A percentile compares a stretch with the other conserved stretches of the same genome.
phyloP scores from a whole-genome alignment of 139 green algal species.

The Chlorella sp. region DNA sequence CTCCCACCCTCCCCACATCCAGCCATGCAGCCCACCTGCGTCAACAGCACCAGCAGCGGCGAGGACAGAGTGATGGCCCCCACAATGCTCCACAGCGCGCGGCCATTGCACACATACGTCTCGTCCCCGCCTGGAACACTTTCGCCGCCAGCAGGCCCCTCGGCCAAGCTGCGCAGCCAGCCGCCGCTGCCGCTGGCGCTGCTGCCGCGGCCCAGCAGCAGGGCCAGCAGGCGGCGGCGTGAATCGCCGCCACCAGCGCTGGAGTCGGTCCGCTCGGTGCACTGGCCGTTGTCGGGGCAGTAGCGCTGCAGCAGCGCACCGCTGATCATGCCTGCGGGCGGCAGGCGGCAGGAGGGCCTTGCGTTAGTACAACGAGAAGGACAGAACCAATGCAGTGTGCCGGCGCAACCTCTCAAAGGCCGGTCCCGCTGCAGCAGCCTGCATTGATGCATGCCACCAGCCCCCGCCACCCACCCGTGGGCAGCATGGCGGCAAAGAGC shows the following conservation, averaged over 20 bases:
- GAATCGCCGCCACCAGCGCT: not conserved
- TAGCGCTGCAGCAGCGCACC: conserved; percentile 53
- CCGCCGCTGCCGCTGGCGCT: not conserved
- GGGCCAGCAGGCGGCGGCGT: not conserved
- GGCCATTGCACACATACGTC: conserved; percentile 24
- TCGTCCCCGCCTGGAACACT: not conserved
- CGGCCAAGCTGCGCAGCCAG: not conserved
- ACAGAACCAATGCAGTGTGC: no score
- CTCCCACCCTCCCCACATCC: no score
- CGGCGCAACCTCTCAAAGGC: no score
- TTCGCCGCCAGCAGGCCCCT: not conserved
- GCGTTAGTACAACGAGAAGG: no score
- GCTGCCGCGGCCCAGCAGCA: not conserved
- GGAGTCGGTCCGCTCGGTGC: not conserved
- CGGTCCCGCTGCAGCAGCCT: no score
- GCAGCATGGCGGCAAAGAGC: conserved; percentile 65
- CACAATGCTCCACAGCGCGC: conserved; percentile 52
- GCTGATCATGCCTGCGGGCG: conserved; percentile 47
- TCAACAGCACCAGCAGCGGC: conserved; percentile 49
- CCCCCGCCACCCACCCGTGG: conserved; percentile 42
- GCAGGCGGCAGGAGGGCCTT: no score
- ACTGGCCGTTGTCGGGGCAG: conserved; percentile 50
- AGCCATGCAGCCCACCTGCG: conserved; percentile 16
- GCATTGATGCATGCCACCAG: not conserved
- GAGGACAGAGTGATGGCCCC: conserved; percentile 46